A percentile compares a stretch with the other conserved stretches of the same genome.
Conservation (phyloP, 306 rosid genomes). For the Cicer judaicum region DNA sequence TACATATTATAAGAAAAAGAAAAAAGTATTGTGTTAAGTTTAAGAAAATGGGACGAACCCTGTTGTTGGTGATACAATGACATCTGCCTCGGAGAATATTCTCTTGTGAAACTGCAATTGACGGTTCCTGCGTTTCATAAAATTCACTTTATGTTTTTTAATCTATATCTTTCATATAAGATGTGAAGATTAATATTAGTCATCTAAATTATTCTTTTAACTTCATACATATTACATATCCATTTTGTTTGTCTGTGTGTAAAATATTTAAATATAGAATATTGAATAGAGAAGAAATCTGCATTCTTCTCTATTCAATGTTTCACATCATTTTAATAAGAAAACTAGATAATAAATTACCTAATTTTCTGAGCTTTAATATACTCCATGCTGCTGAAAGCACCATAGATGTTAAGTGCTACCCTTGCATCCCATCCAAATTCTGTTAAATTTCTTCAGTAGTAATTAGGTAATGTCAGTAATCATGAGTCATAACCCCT, state of each 20-base stretch:
- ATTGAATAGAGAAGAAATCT: too few relatives aligned
- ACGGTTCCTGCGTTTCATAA: conserved; percentile 67
- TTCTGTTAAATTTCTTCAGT: conserved; percentile 62
- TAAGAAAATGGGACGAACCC: conserved; percentile 60
- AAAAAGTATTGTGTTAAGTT: conserved; percentile 13
- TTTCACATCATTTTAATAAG: neutral
- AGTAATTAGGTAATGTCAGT: conserved; percentile 45
- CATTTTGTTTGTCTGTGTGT: too few relatives aligned
- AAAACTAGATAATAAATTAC: conserved; percentile 44
- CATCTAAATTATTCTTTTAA: neutral
- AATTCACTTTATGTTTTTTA: neutral
- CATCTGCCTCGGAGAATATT: conserved; percentile 74
- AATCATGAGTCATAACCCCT: conserved; percentile 7
- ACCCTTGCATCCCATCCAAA: conserved; percentile 90
- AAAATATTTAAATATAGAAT: too few relatives aligned
- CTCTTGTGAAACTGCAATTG: conserved; percentile 75
- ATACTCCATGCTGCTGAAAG: conserved; percentile 83
- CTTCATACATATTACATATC: too few relatives aligned
- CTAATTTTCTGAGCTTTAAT: conserved; percentile 87
- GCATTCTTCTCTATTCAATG: too few relatives aligned
- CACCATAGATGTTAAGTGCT: conserved; percentile 69
- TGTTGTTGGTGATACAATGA: conserved; percentile 87
- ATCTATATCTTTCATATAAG: neutral
- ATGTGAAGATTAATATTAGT: too few relatives aligned
- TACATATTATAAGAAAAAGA: neutral